A percentile compares a stretch with the other conserved stretches of the same genome.
These are phyloP conservation scores for Candida germanica DNA, from an alignment of 805 yeast genomes.

Conservation along the genomic window DNA sequence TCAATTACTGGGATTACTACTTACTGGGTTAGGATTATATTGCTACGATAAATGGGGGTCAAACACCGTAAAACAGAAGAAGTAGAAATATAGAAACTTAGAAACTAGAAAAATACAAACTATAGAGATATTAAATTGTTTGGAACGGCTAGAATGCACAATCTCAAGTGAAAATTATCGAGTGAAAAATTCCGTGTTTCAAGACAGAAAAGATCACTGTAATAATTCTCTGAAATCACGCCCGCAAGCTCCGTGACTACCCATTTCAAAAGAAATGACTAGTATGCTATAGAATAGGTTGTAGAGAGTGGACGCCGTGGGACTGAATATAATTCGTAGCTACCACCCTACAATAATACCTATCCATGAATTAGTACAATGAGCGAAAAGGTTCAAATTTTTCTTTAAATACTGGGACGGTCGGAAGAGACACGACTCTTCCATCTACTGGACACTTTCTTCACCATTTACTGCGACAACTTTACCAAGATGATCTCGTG, in stretches of 20 bases:
- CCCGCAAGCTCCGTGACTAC: constrained; percentile 44
- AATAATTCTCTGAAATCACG: constrained; percentile 23
- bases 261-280: constrained; percentile 21
- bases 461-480: background rate
- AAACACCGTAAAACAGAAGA: constrained; percentile 9
- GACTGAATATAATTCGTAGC: constrained; percentile 18
- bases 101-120: too few relatives aligned
- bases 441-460: background rate
- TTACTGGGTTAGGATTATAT: constrained; percentile 56
- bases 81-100: too few relatives aligned
- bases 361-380: constrained; percentile 35
- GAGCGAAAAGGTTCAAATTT: constrained; percentile 1
- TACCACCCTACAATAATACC: constrained; percentile 51
- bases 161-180: constrained; percentile 9
- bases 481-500: background rate
- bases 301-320: constrained; percentile 48
- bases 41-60: constrained; percentile 65
- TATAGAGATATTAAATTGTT: constrained; percentile 24
- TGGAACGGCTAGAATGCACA: constrained; percentile 7
- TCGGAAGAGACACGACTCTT: constrained; percentile 3
- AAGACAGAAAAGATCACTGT: constrained; percentile 1
- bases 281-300: constrained; percentile 47
- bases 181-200: background rate
- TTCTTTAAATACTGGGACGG: constrained; percentile 1
- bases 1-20: constrained; percentile 48